A percentile compares a stretch with the other conserved stretches of the same genome.
phyloP scores from a whole-genome alignment of 495 filamentous ascomycete species.

The Hypoxylon lienhwacheense region DNA sequence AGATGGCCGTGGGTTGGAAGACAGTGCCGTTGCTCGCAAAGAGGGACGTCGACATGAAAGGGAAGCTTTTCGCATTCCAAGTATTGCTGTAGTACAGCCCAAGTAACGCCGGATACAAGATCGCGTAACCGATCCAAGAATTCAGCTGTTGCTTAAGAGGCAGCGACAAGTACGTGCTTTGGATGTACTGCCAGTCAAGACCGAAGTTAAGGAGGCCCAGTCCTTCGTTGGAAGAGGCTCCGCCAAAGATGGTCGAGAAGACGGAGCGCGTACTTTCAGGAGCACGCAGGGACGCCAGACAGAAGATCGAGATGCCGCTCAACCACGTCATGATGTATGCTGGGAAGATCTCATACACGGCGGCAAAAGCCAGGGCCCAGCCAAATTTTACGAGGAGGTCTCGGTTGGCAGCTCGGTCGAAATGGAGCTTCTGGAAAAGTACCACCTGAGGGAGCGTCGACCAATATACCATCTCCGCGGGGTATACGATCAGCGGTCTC shows the following conservation, averaged over 20 bases:
- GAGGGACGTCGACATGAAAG: slow-evolving; percentile 48
- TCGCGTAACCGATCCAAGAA: slow-evolving; percentile 48
- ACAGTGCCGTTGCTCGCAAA: slow-evolving; percentile 11
- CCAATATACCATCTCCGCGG: slow-evolving; percentile 52
- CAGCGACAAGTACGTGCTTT: slow-evolving; percentile 32
- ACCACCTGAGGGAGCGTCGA: slow-evolving; percentile 21
- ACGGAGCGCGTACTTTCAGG: slow-evolving; percentile 35
- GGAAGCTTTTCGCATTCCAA: slow-evolving; percentile 54
- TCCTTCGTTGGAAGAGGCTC: slow-evolving; percentile 54
- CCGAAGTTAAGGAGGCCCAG: slow-evolving; percentile 52
- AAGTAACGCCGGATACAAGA: slow-evolving; percentile 48
- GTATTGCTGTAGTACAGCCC: slow-evolving; percentile 53
- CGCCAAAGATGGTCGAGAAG: slow-evolving; percentile 63
- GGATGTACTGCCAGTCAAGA: slow-evolving; percentile 63
- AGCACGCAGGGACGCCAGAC: slow-evolving; percentile 54
- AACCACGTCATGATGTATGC: slow-evolving; percentile 59
- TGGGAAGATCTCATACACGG: slow-evolving; percentile 58
- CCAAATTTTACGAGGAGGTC: slow-evolving; percentile 47
- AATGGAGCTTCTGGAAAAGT: slow-evolving; percentile 49
- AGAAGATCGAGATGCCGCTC: slow-evolving; percentile 58
- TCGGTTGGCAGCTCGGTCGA: slow-evolving; percentile 41
- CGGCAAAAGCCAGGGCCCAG: slow-evolving; percentile 43
- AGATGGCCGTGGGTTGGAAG: slow-evolving; percentile 14
- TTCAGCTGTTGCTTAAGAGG: slow-evolving; percentile 43
- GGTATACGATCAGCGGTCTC: slow-evolving; percentile 56